Conservation (phyloP, 129 eudicot genomes). For the Pseudognaphalium luteoalbum region DNA sequence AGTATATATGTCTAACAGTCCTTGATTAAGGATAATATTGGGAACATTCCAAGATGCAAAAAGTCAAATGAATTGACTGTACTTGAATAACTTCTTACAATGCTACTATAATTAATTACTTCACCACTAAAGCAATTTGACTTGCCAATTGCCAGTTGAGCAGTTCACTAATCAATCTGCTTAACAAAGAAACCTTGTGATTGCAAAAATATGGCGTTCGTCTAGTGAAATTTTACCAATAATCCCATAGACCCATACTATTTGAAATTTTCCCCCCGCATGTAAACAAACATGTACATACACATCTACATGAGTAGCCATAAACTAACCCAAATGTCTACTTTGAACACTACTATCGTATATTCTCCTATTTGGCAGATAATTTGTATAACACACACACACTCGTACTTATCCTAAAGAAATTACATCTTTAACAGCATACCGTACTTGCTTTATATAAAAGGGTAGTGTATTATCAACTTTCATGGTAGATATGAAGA, state of each 20-base stretch:
- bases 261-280: background rate
- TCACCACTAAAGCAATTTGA: background rate
- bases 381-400: background rate
- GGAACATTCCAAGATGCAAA: background rate
- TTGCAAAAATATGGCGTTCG: background rate
- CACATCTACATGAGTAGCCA: background rate
- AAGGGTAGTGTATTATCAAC: background rate
- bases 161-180: background rate
- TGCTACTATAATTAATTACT: background rate
- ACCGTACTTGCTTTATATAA: background rate
- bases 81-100: background rate
- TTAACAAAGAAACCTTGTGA: background rate
- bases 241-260: constrained; percentile 2
- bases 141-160: background rate
- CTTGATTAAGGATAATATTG: background rate
- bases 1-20: background rate
- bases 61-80: background rate
- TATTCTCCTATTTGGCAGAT: background rate
- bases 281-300: background rate
- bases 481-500: background rate
- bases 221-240: background rate
- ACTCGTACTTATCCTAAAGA: background rate
- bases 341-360: background rate
- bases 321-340: constrained; percentile 2
- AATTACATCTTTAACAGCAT: constrained; percentile 4